Conservation (phyloP, 164 flowering plant species). For the Buxus sempervirens region DNA sequence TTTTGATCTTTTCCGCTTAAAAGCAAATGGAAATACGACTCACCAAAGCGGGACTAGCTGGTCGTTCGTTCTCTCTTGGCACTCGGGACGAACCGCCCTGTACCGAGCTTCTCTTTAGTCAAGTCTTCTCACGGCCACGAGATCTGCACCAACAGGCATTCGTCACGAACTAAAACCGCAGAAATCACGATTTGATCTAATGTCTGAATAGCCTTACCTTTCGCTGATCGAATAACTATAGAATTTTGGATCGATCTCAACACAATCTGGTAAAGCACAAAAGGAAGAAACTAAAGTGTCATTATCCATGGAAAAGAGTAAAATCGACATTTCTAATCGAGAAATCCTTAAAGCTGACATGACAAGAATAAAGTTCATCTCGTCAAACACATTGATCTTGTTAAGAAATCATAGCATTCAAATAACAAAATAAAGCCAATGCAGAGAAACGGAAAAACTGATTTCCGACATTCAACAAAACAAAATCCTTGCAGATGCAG, state of each 20-base stretch:
- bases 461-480: not conserved
- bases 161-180: not conserved
- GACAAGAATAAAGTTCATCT: no score
- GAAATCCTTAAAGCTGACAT: no score
- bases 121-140: not conserved
- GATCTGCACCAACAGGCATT: constrained; percentile 5
- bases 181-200: not conserved
- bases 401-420: no score
- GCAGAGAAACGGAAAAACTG: not conserved
- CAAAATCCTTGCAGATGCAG: not conserved
- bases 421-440: no score
- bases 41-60: not conserved
- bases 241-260: not conserved
- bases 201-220: not conserved
- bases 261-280: not conserved
- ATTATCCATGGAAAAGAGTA: no score
- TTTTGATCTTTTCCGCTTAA: not conserved
- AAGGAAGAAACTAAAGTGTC: no score
- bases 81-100: not conserved
- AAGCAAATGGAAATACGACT: not conserved
- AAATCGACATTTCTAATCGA: no score
- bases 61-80: not conserved
- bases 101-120: not conserved
- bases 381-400: no score
- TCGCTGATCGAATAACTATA: not conserved